A percentile compares a stretch with the other conserved stretches of the same genome.
phyloP scores from a whole-genome alignment of 2,329 filamentous ascomycete genomes.

The Sphaerulina musiva region DNA sequence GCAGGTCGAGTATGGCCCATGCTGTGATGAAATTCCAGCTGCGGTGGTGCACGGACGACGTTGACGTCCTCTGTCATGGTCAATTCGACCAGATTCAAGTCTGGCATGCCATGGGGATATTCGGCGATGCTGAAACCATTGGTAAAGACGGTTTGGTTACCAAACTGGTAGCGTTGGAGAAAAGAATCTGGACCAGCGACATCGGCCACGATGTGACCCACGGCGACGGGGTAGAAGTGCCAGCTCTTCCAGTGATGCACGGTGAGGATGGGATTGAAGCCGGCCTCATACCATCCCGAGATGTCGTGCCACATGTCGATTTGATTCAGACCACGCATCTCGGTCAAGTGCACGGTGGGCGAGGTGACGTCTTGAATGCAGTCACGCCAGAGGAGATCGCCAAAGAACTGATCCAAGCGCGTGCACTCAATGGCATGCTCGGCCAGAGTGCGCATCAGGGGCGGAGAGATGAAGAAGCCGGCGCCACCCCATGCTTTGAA shows the following conservation, averaged over 20 bases:
- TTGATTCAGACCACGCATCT: slow-evolving; percentile 26
- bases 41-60: slow-evolving; percentile 13
- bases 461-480: slow-evolving; percentile 27
- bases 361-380: slow-evolving; percentile 26
- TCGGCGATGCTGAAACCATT: slow-evolving; percentile 26
- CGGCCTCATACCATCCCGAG: slow-evolving; percentile 28
- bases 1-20: slow-evolving; percentile 24
- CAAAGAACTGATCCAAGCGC: slow-evolving; percentile 21
- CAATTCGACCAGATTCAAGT: slow-evolving; percentile 25
- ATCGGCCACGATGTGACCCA: slow-evolving; percentile 23
- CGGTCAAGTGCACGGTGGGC: slow-evolving; percentile 25
- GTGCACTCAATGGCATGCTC: slow-evolving; percentile 21
- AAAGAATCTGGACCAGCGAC: slow-evolving; percentile 26
- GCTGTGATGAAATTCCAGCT: slow-evolving; percentile 24
- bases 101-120: slow-evolving; percentile 26
- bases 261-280: slow-evolving; percentile 22
- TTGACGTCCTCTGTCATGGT: slow-evolving; percentile 26
- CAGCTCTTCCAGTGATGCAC: slow-evolving; percentile 30
- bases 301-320: slow-evolving; percentile 27
- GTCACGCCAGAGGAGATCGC: slow-evolving; percentile 26
- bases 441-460: slow-evolving; percentile 24
- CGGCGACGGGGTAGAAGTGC: slow-evolving; percentile 23
- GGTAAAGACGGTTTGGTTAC: slow-evolving; percentile 24
- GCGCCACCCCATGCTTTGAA: slow-evolving; percentile 30
- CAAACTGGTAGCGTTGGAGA: slow-evolving; percentile 25